Evolutionary conservation across 2,329 filamentous ascomycete species (phyloP).

Genomic region (Teratosphaeria epicoccoides): DNA sequence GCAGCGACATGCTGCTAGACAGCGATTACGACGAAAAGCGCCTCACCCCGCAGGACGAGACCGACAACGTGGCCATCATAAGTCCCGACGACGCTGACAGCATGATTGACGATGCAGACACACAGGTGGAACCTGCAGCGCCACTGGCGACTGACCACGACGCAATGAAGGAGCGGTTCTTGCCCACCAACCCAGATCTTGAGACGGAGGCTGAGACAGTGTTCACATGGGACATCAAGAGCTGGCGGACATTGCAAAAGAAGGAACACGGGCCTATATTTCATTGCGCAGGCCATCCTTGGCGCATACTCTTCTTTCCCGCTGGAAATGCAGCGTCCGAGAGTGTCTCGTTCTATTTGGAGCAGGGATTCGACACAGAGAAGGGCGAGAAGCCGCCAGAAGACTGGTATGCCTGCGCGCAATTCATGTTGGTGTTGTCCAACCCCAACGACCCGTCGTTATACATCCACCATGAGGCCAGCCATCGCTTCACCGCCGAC

Average conservation of each 20-base stretch:
- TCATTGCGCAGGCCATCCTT: conserved; percentile 75
- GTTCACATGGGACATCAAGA: conserved; percentile 77
- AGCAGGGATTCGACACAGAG: conserved; percentile 72
- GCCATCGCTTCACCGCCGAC: conserved; percentile 90
- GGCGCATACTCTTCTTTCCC: conserved; percentile 92
- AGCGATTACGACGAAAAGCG: conserved; percentile 52
- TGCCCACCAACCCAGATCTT: conserved; percentile 68
- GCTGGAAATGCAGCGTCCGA: conserved; percentile 83
- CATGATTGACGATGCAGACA: conserved; percentile 42
- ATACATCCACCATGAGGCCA: conserved; percentile 65
- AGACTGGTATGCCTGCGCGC: conserved; percentile 92
- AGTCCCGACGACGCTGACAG: conserved; percentile 45
- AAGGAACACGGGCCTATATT: conserved; percentile 85
- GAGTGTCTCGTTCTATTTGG: conserved; percentile 87
- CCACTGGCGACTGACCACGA: conserved; percentile 56
- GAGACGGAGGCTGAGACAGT: conserved; percentile 65
- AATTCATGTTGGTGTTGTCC: conserved; percentile 89
- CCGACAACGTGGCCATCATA: conserved; percentile 47
- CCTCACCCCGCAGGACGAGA: conserved; percentile 28
- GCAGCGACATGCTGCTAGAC: conserved; percentile 54
- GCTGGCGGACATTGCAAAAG: conserved; percentile 66
- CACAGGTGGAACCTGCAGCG: conserved; percentile 31
- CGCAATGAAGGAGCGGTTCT: conserved; percentile 70
- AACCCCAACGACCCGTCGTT: conserved; percentile 87
- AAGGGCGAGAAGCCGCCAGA: conserved; percentile 54